Conservation (phyloP, 1,139 yeast genomes). For the Trichomonascaceae sp. region DNA sequence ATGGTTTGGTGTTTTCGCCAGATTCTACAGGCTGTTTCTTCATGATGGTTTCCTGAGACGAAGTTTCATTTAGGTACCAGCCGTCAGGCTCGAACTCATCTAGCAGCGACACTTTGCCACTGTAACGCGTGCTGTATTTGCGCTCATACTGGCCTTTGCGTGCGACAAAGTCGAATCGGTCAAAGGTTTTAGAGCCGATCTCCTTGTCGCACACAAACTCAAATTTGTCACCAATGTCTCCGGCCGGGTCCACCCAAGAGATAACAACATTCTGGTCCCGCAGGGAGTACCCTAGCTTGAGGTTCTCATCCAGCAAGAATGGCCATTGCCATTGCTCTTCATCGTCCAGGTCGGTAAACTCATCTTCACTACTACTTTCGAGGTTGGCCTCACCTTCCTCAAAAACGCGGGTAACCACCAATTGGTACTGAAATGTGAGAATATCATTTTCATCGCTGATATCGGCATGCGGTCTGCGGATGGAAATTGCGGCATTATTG, state of each 20-base stretch:
- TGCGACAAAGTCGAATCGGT: constrained; percentile 49
- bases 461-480: constrained; percentile 55
- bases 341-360: constrained; percentile 36
- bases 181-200: constrained; percentile 44
- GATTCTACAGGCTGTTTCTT: neutral
- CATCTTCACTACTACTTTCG: constrained; percentile 46
- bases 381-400: constrained; percentile 52
- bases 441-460: too few species aligned
- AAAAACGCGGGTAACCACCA: constrained; percentile 56
- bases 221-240: constrained; percentile 76
- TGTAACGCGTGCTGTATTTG: constrained; percentile 49
- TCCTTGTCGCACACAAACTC: constrained; percentile 64
- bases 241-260: constrained; percentile 72
- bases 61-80: too few species aligned
- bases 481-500: constrained; percentile 64
- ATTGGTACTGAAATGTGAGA: constrained; percentile 57
- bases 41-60: too few species aligned
- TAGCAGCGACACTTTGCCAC: constrained; percentile 35
- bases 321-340: constrained; percentile 41
- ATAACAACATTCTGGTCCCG: constrained; percentile 39
- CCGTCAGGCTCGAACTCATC: constrained; percentile 42
- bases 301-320: constrained; percentile 52
- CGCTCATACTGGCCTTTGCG: constrained; percentile 65
- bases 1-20: constrained; percentile 1
- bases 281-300: constrained; percentile 36